Evolutionary conservation across 83 land plant species (phyloP), one percentile per base, ranked within the genome.

Genomic region (Isoetes engelmannii): DNA sequence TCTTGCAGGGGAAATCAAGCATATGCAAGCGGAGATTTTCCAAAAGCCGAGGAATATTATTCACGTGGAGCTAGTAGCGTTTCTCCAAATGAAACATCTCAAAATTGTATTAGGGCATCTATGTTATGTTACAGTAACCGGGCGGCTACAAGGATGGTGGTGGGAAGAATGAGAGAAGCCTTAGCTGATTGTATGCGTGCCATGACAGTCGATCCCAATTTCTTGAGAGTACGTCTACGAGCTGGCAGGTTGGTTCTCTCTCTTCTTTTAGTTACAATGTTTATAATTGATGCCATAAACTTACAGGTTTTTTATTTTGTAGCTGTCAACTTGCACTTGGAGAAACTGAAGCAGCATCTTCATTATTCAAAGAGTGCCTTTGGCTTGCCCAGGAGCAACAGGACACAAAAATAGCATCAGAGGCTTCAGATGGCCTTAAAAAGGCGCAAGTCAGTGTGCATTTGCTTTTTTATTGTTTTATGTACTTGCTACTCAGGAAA

Each of bases 121-220:
- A 87, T 92, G 88, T 69, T 95, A 56, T 95, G 99, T 69, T 95
- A 95, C 68, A 89, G 97, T 70, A 95, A 92, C 68, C 88, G 94
- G 57, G 99, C 99, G 60, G 94, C 94, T 13, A 78, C 90, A 53
- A 73, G 94, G 7, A 91, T 95, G 86, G 84, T 85, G 21, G 85
- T 84, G 74, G 97, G 97, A 10, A 89, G 88, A 72, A 74, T 91
- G 83, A 80, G 86, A 73, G 97, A 89, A 74, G 94, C 99, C 15
- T 70, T 91, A 12, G 74, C 70, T 51, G 94, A 95, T 76, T 95
- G 99, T 70, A 79, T 79, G 76, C 64, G 70, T 44, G 99, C 97
- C 20, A 73, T 81, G 87, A 84, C 80, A 18, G 84, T 95, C 6
- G 99, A 95, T 73, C 85, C 94, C 12, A 69, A 71, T 48, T 95